Evolutionary conservation across 2,329 filamentous ascomycete genomes (phyloP), one percentile per base, ranked within the genome.

Genomic region (Thermothelomyces thermophilus): DNA sequence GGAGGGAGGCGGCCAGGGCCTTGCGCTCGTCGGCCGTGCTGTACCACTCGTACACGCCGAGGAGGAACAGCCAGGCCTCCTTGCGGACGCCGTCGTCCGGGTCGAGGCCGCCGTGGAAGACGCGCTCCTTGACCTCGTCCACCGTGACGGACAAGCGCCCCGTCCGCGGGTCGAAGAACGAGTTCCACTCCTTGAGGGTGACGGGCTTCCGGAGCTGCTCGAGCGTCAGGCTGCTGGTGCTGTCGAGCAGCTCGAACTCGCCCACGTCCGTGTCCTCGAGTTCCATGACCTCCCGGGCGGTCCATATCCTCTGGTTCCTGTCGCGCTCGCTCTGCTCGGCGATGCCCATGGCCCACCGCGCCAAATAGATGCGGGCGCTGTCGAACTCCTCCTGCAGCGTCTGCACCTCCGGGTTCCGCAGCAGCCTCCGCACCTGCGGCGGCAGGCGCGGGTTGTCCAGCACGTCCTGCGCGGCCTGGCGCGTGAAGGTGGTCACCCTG

Each of bases 291-390:
- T 98, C 93, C 56, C 83, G 84, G 1, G 89, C 91, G 0, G 90
- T 96, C 87, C 90, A 98, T 63, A 95, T 90, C 41, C 90, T 77
- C 66, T 90, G 86, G 45, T 83, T 87, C 20, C 85, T 76, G 60
- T 98, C 93, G 34, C 83, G 77, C 63, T 98, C 93, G 61, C 90
- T 91, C 70, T 98, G 93, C 66, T 98, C 94, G 0, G 93, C 90
- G 56, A 98, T 95, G 7, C 90, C 90, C 93, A 98, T 97, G 2
- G 93, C 93, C 93, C 93, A 98, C 56, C 93, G 79, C 19, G 93
- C 93, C 34, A 98, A 76, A 64, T 98, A 98, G 52, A 98, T 77
- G 56, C 93, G 80, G 3, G 94, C 93, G 61, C 90, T 95, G 71
- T 98, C 94, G 60, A 96, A 98, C 64, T 98, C 94, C 53, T 97